These are phyloP conservation scores for Pythium brachiatum DNA, from an alignment of 352 stramenopile genomes.

Conservation along the genomic window DNA sequence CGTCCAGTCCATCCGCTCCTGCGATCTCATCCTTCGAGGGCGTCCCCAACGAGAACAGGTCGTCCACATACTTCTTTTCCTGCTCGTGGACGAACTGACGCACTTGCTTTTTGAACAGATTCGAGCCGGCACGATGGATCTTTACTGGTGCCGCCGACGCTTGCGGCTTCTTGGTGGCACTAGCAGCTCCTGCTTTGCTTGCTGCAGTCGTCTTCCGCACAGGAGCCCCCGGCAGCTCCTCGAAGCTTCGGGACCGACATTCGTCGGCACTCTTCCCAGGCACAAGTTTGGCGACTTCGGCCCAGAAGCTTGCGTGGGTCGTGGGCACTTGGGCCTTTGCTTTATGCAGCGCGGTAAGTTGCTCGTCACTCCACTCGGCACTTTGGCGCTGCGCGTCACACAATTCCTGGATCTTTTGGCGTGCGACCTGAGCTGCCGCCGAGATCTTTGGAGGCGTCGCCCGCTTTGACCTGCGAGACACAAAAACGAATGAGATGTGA, in stretches of 20 bases:
- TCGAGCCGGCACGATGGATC: slow-evolving; percentile 64
- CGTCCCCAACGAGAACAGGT: slow-evolving; percentile 54
- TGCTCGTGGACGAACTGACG: slow-evolving; percentile 75
- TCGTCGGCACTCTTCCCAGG: slow-evolving; percentile 56
- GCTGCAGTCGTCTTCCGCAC: slow-evolving; percentile 23
- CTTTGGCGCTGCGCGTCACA: slow-evolving; percentile 21
- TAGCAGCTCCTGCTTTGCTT: slow-evolving; percentile 12
- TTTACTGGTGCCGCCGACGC: slow-evolving; percentile 30
- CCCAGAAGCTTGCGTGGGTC: slow-evolving; percentile 66
- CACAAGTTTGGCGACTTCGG: slow-evolving; percentile 37
- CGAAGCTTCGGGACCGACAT: slow-evolving; percentile 61
- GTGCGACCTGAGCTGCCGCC: slow-evolving; percentile 17
- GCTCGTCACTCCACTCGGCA: slow-evolving; percentile 44
- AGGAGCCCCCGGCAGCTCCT: slow-evolving; percentile 46
- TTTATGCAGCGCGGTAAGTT: slow-evolving; percentile 46
- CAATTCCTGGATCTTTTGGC: slow-evolving; percentile 28
- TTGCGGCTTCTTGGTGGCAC: slow-evolving; percentile 12
- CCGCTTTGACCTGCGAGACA: slow-evolving; percentile 7
- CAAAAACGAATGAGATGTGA: not conserved
- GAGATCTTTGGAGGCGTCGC: slow-evolving; percentile 6
- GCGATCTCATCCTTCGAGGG: slow-evolving; percentile 40
- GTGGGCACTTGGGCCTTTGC: slow-evolving; percentile 66
- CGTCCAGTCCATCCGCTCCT: slow-evolving; percentile 31
- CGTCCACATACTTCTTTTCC: slow-evolving; percentile 71
- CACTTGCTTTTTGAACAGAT: slow-evolving; percentile 84